Evolutionary conservation across 2,329 filamentous ascomycete genomes (phyloP), one percentile per base, ranked within the genome.

Genomic region (Nothophoma quercina): DNA sequence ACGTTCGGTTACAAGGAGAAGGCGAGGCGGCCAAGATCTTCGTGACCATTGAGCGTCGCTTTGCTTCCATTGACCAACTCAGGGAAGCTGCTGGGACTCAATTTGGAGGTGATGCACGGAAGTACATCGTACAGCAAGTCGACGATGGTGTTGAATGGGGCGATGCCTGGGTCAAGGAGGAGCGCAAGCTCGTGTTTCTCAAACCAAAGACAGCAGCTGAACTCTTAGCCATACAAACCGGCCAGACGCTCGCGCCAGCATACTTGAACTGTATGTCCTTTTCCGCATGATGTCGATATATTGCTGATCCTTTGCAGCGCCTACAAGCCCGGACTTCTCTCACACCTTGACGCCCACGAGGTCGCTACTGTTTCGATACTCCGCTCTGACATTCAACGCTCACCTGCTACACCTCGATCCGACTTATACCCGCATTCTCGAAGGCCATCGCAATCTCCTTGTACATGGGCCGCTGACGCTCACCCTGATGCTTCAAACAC

Each of bases 401-500:
- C 95, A 99, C 75, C 81, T 83, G 13, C 97, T 99, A 63, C 95
- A 99, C 75, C 81, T 96, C 18, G 90, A 97, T 72, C 83, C 81
- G 1, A 69, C 81, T 34, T 96, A 91, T 75, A 87, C 86, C 43
- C 82, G 82, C 30, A 78, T 83, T 10, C 78, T 87, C 10, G 95
- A 98, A 73, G 89, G 89, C 9, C 87, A 96, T 70, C 81, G 81
- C 5, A 84, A 87, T 55, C 79, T 91, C 21, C 81, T 98, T 13
- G 90, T 98, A 48, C 95, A 98, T 67, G 95, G 95, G 0, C 93
- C 95, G 1, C 78, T 99, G 46, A 86, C 85, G 1, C 81, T 96
- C 32, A 87, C 88, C 0, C 78, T 98, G 5, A 86, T 97, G 80
- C 79, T 96, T 28, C 83, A 85, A 13, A 80, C 88, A 4, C 72